Base-by-base conservation (phyloP, 2,329 filamentous ascomycete species). In the Zasmidium citrigriseum region DNA sequence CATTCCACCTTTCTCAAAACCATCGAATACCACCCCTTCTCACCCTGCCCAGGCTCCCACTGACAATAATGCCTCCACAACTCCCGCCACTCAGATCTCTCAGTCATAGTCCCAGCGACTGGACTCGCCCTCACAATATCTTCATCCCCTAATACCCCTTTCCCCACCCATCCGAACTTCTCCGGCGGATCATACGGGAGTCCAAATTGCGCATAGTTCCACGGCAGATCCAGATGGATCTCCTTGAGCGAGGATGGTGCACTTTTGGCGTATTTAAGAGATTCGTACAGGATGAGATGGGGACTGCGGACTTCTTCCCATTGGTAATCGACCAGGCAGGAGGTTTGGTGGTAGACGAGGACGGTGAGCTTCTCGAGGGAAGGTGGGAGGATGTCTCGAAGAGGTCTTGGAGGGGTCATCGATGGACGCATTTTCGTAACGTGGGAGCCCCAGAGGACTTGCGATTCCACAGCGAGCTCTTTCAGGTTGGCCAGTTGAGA, bases 351-450 rank as follows among this genome's bases (percentile, higher is more conserved):
- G 44, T 44, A 29, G 2, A 52, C 50, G 27, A 52, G 20, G 18
- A 52, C 50, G 29, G 29, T 21, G 22, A 52, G 50, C 27, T 52
- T 52, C 27, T n/a, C 16, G 29, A 52, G 34, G 3, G 50, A 52
- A 7, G 34, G 29, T 18, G 50, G 50, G 16, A 52, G 50, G 3
- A 44, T 1, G 44, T 44, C 11, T 16, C 41, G 27, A 41, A 52
- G 29, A 21, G 50, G 50, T 10, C 22, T 24, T 22, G 50, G 50
- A 52, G 11, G 27, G n/a, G 18, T 21, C 11, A 44, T 44, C n/a
- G 27, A 16, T 9, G n/a, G 5, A 41, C 16, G 7, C 11, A n/a
- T n/a, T 41, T 41, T 34, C n/a, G 23, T 16, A 22, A 23, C 29
- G 44, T 45, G 50, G 21, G 38, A 20, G 18, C 20, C 50, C 50